Evolutionary conservation across 2,329 filamentous ascomycete genomes (phyloP).

Genomic region (Curvularia sp.): DNA sequence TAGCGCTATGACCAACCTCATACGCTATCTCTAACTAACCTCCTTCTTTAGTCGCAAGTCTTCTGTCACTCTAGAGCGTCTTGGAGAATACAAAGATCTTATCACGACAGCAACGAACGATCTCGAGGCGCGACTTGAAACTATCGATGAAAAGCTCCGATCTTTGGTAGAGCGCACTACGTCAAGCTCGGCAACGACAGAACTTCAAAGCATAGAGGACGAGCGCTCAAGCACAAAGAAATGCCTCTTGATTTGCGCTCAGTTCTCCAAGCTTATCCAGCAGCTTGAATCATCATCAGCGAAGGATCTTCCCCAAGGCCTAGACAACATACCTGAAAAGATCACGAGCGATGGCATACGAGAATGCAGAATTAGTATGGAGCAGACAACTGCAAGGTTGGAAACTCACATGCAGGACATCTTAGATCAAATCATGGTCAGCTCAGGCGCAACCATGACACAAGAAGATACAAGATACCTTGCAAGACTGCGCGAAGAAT

Average conservation of each 20-base stretch:
- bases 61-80: conserved; percentile 12
- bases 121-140: conserved; percentile 23
- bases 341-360: not conserved
- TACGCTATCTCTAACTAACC: not conserved
- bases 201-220: not conserved
- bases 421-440: not conserved
- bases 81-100: conserved; percentile 22
- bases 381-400: not conserved
- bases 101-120: conserved; percentile 22
- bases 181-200: not conserved
- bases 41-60: conserved; percentile 25
- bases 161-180: conserved; percentile 5
- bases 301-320: not conserved
- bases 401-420: not conserved
- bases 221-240: conserved; percentile 1
- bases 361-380: conserved; percentile 1
- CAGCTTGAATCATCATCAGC: conserved; percentile 1
- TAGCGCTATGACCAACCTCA: not conserved
- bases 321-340: not conserved
- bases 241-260: not conserved
- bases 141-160: conserved; percentile 23
- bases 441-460: not conserved
- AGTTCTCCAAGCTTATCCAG: not conserved
- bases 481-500: conserved; percentile 2
- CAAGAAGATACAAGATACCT: not conserved